Evolutionary conservation across 129 eudicot genomes (phyloP), one percentile per base, ranked within the genome.

Genomic region (Deinandra increscens): DNA sequence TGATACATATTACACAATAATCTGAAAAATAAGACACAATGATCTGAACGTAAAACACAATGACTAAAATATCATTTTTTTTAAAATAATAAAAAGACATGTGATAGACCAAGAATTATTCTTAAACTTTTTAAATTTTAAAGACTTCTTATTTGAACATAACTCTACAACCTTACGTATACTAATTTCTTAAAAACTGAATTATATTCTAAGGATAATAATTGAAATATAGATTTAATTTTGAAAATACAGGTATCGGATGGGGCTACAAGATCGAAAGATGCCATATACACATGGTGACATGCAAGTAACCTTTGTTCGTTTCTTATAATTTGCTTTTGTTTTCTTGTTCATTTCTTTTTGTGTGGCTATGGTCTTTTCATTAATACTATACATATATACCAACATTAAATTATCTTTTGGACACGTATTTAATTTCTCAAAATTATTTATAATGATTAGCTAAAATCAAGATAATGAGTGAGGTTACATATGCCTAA

Each of bases 261-360:
- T 26, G 63, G 38, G 63, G 14, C 37, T 26, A 14, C 15, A 5
- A 14, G 38, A 26, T 1, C 39, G 39, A 26, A 56, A 56, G 63
- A 56, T 56, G 63, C 63, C 38, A 56, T 29, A 56, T 56, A 13
- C 38, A 61, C 46, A 39, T 17, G 77, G 51, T 61, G 61, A 4
- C 49, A 72, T 72, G 8, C 49, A 33, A 60, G 69, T 44, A 38
- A 48, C 60, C 51, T 62, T 73, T 73, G 77, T 73, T 73, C 53
- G 31, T 73, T 73, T 61, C 70, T 61, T 36, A 73, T 73, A 45
- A 73, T 73, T 62, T 48, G 62, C 8, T 61, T 73, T 73, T 73
- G 77, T 61, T 73, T 44, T 17, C 22, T 72, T 46, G 53, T 31
- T 12, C 11, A 9, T 29, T 11, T 56, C 17, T 7, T 49, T 61